A percentile compares a stretch with the other conserved stretches of the same genome.
Evolutionary conservation across 2,329 filamentous ascomycete species (phyloP).

Genomic region (Cladosporium cucumerinum): DNA sequence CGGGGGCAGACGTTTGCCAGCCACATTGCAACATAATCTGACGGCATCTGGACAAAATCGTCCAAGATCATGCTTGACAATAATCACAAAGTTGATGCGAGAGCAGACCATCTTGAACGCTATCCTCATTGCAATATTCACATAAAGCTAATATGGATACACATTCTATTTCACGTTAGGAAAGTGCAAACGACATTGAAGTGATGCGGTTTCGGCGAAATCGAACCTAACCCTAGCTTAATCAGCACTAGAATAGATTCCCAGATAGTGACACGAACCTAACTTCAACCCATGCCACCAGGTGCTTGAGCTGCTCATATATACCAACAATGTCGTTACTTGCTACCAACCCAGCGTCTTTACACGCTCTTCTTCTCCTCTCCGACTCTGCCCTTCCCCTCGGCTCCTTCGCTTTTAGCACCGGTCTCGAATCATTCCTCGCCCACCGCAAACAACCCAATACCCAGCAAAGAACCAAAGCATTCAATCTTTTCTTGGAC

Average conservation of each 20-base stretch:
- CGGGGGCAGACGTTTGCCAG: neutral
- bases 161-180: neutral
- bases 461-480: constrained; percentile 30
- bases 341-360: constrained; percentile 22
- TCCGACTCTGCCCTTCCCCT: constrained; percentile 78
- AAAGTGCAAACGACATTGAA: neutral
- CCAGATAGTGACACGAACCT: neutral
- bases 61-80: neutral
- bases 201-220: neutral
- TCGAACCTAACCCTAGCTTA: neutral
- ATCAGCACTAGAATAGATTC: neutral
- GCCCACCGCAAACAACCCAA: constrained; percentile 53
- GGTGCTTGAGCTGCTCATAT: neutral
- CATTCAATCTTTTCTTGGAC: constrained; percentile 64
- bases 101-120: neutral
- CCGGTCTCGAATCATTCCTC: constrained; percentile 76
- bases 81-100: neutral
- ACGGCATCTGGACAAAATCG: neutral
- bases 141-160: neutral
- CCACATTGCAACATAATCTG: neutral
- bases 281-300: neutral
- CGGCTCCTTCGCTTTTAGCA: constrained; percentile 84
- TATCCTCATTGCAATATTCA: neutral
- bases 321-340: neutral
- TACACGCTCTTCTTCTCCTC: constrained; percentile 72